Base-by-base conservation (phyloP, 2,329 filamentous ascomycete species). In the Colletotrichum ledebouriae region DNA sequence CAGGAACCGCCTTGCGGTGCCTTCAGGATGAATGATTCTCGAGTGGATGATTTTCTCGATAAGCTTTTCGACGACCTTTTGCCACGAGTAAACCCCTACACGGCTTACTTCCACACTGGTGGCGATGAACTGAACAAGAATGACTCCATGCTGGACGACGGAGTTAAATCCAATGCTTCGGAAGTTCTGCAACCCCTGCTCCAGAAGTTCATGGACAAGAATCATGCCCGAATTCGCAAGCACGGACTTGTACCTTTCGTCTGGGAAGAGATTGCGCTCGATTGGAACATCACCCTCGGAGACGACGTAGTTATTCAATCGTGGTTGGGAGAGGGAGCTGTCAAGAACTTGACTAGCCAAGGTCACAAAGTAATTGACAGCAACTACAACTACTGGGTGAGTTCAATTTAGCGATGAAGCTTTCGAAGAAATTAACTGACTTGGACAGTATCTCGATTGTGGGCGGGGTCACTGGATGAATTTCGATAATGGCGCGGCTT, bases 121-220 rank as follows among this genome's bases (percentile, higher is more conserved):
- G 94, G 94, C 62, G 94, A 97, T 74, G 94, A 97, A 81, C 89
- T 97, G 70, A 95, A 96, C 78, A 84, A 84, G 70, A 90, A 94
- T 73, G 87, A 90, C 59, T 94, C 93, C 75, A 83, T 83, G 46
- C 85, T 95, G 11, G 94, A 97, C 76, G 87, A 90, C 4, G 91
- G 88, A 1, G 89, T 97, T 42, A 78, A 84, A 6, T 92, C 90
- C 37, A 93, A 91, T 76, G 82, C 89, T 61, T 81, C 84, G 0
- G 78, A 82, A 1, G 85, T 95, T 13, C 82, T 97, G 42, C 85
- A 88, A 75, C 92, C 94, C 2, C 84, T 96, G 22, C 85, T 97
- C 76, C 93, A 97, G 76, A 87, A 85, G 65, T 94, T 97, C 76
- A 82, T 97, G 71, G 87, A 92, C 76, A 85, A 86, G 71, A 89